A percentile compares a stretch with the other conserved stretches of the same genome.
Conservation (phyloP, 257 asterid species). For the Ocimum tenuiflorum region DNA sequence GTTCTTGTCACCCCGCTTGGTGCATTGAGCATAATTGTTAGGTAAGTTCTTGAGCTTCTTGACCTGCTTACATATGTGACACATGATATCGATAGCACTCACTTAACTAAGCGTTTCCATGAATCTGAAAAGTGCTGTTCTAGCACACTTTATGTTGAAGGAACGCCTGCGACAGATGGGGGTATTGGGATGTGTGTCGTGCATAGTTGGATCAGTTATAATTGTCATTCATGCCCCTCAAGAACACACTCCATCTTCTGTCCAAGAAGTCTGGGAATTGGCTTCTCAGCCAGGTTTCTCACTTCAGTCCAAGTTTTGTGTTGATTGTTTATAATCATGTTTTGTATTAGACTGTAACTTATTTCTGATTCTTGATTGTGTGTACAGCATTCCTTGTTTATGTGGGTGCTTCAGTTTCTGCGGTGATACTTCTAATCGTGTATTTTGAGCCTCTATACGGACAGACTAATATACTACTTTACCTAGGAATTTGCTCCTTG, state of each 20-base stretch:
- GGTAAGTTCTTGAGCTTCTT: slow-evolving; percentile 33
- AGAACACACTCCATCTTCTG: slow-evolving; percentile 51
- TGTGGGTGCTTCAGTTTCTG: slow-evolving; percentile 39
- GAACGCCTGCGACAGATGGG: slow-evolving; percentile 55
- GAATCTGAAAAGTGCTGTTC: slow-evolving; percentile 41
- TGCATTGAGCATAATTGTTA: slow-evolving; percentile 78
- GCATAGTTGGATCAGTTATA: slow-evolving; percentile 57
- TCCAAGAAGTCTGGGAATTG: slow-evolving; percentile 57
- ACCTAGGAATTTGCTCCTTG: slow-evolving; percentile 62
- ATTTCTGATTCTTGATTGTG: slow-evolving; percentile 24
- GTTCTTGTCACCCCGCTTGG: slow-evolving; percentile 94
- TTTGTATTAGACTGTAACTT: background rate
- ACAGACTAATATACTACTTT: slow-evolving; percentile 52
- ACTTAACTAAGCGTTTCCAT: slow-evolving; percentile 20
- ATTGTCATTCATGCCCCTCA: slow-evolving; percentile 67
- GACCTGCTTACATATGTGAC: slow-evolving; percentile 2
- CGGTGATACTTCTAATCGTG: slow-evolving; percentile 45
- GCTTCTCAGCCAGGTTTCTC: slow-evolving; percentile 56
- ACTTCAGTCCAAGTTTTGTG: background rate
- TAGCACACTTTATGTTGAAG: slow-evolving; percentile 59
- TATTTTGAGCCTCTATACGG: slow-evolving; percentile 61
- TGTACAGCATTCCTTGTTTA: slow-evolving; percentile 53
- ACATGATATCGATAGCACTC: background rate
- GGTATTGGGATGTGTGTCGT: slow-evolving; percentile 47
- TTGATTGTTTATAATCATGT: background rate